Evolutionary conservation across 495 filamentous ascomycete genomes (phyloP), one percentile per base, ranked within the genome.

Genomic region (Oidiodendron maius): DNA sequence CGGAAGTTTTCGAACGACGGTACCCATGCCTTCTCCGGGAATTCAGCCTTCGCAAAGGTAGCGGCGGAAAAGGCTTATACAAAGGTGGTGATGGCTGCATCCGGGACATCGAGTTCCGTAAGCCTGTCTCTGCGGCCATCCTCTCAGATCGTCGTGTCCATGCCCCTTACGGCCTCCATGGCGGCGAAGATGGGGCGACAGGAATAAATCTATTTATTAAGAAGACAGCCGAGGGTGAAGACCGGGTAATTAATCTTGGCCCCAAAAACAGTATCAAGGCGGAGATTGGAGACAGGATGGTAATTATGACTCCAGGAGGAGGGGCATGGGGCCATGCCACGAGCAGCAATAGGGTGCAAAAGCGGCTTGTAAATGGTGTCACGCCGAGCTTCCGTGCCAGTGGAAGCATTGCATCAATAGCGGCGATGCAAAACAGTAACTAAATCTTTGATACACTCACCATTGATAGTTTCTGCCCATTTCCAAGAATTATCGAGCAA

Each of bases 231-330:
- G 71, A 68, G 35, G 63, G 64, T 23, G 68, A 71, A 50, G 70
- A 71, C 40, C 59, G 75, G 34, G 62, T 63, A 28, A 74, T 86
- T 39, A 83, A 78, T 53, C 63, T 86, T 37, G 82, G 82, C 0
- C 82, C 76, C 13, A 85, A 84, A 67, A 83, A 83, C 54, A 83
- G 80, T 4, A 78, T 82, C 11, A 66, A 62, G 13, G 78, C 85
- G 64, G 59, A 71, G 52, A 69, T 66, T 0, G 81, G 83, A 25
- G 82, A 86, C 55, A 68, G 79, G 6, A 76, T 86, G 45, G 70
- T 85, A 26, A 72, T 79, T 16, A 67, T 68, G 58, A 77, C 73
- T 25, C 71, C 75, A 37, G 75, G 75, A 17, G 75, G 75, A 47
- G 75, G 75, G 53, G 74, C 71, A 28, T 78, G 69, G 69, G 73